Percentiles rank a stretch among this genome's conserved stretches.
These are phyloP conservation scores for Gelatoporia subvermispora DNA, from an alignment of 768 basidiomycete genomes.

Conservation along the genomic window DNA sequence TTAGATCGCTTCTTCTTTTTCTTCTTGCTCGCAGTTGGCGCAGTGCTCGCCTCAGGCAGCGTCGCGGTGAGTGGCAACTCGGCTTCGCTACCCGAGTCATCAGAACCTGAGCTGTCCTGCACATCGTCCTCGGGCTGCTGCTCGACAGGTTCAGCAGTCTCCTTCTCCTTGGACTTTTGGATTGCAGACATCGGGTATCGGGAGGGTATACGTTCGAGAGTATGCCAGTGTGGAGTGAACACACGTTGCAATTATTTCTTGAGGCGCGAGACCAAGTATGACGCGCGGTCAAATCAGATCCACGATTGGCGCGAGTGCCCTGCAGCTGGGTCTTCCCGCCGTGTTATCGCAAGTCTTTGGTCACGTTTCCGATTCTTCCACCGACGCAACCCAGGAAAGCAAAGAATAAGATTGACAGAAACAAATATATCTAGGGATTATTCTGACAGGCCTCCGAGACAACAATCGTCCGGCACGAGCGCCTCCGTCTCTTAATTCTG, in stretches of 20 bases:
- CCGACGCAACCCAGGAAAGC: too few relatives aligned
- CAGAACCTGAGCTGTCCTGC: conserved; percentile 13
- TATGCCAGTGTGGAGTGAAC: too few relatives aligned
- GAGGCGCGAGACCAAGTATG: too few relatives aligned
- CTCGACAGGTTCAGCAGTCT: conserved; percentile 35
- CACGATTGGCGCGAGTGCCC: too few relatives aligned
- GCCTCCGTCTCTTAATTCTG: conserved; percentile 20
- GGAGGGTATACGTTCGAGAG: too few relatives aligned
- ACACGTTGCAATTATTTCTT: too few relatives aligned
- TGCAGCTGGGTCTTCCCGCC: too few relatives aligned
- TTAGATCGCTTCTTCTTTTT: conserved; percentile 90
- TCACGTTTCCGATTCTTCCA: too few relatives aligned
- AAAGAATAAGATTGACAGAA: too few relatives aligned
- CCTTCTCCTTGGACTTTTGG: conserved; percentile 36
- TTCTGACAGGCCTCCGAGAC: not conserved
- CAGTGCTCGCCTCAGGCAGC: conserved; percentile 19
- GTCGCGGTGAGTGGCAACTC: conserved; percentile 17
- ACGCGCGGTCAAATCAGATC: too few relatives aligned
- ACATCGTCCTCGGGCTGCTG: conserved; percentile 13
- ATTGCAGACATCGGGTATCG: conserved; percentile 21
- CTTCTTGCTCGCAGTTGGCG: conserved; percentile 54
- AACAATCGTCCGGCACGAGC: not conserved
- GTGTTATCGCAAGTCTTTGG: too few relatives aligned
- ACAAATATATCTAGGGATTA: not conserved
- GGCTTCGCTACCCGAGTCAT: conserved; percentile 30